Conservation (phyloP, 1,284 basidiomycete species). For the Fomitiporia mediterranea region DNA sequence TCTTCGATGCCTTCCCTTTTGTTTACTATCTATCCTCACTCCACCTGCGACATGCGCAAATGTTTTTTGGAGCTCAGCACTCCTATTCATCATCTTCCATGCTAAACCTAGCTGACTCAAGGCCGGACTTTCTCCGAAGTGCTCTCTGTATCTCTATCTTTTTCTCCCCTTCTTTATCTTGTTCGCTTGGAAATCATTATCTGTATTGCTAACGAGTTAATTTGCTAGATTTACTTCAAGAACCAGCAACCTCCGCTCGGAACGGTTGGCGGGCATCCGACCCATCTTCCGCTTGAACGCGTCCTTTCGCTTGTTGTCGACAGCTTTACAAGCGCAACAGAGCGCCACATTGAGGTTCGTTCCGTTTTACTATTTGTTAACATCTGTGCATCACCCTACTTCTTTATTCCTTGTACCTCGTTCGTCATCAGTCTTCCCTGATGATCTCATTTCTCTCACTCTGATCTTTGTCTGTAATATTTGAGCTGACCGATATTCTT, state of each 20-base stretch:
- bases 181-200: not conserved
- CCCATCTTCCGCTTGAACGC: constrained; percentile 73
- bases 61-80: not conserved
- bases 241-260: constrained; percentile 75
- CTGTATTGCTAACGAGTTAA: constrained; percentile 7
- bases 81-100: not conserved
- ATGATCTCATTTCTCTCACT: constrained; percentile 6
- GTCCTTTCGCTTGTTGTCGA: constrained; percentile 88
- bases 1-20: not conserved
- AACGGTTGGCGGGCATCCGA: constrained; percentile 53
- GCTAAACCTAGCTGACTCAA: constrained; percentile 3
- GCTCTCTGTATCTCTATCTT: not conserved
- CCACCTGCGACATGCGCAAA: not conserved
- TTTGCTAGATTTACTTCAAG: constrained; percentile 88
- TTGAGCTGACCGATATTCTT: constrained; percentile 16
- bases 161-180: not conserved
- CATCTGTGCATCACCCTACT: not conserved
- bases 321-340: constrained; percentile 90
- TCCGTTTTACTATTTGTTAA: not conserved
- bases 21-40: not conserved
- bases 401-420: not conserved
- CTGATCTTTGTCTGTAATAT: not conserved
- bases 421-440: not conserved
- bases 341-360: constrained; percentile 89
- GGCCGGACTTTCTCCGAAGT: constrained; percentile 10